Conservation (phyloP, 1,139 yeast species). For the Sugiyamaella grinbergsii region DNA sequence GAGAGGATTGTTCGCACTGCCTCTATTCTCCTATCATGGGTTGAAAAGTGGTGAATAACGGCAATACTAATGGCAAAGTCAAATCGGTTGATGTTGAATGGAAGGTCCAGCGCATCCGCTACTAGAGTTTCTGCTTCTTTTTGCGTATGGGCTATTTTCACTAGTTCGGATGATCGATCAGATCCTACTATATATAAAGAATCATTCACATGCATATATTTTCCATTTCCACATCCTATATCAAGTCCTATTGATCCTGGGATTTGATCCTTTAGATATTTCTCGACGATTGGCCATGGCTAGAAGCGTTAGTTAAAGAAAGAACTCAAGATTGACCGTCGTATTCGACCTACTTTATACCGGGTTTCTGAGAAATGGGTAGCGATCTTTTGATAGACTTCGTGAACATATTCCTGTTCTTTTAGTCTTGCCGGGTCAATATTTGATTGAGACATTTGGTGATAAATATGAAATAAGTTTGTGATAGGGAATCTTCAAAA, state of each 20-base stretch:
- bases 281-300: constrained; percentile 96
- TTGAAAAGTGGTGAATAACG: constrained; percentile 94
- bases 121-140: constrained; percentile 53
- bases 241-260: constrained; percentile 56
- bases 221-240: constrained; percentile 95
- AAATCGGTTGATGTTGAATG: constrained; percentile 60
- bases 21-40: constrained; percentile 69
- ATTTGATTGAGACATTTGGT: constrained; percentile 4
- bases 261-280: constrained; percentile 52
- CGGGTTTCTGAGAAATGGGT: constrained; percentile 89
- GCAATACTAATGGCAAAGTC: constrained; percentile 96
- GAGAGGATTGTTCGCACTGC: constrained; percentile 72
- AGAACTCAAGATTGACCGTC: neutral
- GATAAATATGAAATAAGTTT: too few species aligned
- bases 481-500: too few species aligned
- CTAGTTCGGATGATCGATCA: constrained; percentile 78
- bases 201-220: constrained; percentile 73
- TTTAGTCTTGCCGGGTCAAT: constrained; percentile 39
- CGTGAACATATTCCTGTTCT: constrained; percentile 81
- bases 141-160: constrained; percentile 65
- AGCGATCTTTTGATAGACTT: constrained; percentile 89
- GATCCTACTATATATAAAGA: constrained; percentile 74
- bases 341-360: constrained; percentile 53
- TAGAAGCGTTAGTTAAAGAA: constrained; percentile 20
- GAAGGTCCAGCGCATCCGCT: constrained; percentile 75